phyloP scores from a whole-genome alignment of 139 green algal species.

The Auxenochlorella pyrenoidosa region DNA sequence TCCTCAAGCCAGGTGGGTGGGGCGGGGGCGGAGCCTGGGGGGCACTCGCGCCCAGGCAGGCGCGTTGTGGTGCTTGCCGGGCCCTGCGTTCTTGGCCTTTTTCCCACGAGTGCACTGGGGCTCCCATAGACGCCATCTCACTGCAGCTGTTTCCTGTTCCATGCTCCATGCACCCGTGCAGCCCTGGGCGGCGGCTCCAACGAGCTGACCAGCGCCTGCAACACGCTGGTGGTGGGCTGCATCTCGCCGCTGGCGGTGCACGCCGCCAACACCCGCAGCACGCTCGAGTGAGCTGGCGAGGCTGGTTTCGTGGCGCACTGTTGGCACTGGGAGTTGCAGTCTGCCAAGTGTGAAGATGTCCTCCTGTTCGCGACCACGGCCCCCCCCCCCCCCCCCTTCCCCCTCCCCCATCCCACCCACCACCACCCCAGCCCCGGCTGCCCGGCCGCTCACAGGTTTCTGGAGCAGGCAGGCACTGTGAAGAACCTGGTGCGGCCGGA shows the following conservation, averaged over 20 bases:
- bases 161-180: background rate
- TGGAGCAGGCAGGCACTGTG: constrained; percentile 16
- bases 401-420: too few species aligned
- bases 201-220: constrained; percentile 33
- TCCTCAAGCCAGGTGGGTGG: constrained; percentile 21
- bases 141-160: background rate
- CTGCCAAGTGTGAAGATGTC: too few species aligned
- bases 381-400: too few species aligned
- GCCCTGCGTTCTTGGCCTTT: too few species aligned
- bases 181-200: constrained; percentile 35
- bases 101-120: too few species aligned
- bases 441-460: background rate
- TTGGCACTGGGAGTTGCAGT: too few species aligned
- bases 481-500: constrained; percentile 28
- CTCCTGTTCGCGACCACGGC: too few species aligned
- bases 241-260: constrained; percentile 17
- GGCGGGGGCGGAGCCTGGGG: background rate
- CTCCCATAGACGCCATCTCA: too few species aligned
- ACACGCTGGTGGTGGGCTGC: constrained; percentile 45
- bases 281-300: constrained; percentile 15
- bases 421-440: background rate
- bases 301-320: too few species aligned
- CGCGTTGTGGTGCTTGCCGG: too few species aligned
- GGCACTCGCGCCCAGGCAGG: background rate
- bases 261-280: constrained; percentile 22